These are phyloP conservation scores for Cystobasidium pallidum DNA, from an alignment of 1,284 basidiomycete genomes.

Conservation along the genomic window DNA sequence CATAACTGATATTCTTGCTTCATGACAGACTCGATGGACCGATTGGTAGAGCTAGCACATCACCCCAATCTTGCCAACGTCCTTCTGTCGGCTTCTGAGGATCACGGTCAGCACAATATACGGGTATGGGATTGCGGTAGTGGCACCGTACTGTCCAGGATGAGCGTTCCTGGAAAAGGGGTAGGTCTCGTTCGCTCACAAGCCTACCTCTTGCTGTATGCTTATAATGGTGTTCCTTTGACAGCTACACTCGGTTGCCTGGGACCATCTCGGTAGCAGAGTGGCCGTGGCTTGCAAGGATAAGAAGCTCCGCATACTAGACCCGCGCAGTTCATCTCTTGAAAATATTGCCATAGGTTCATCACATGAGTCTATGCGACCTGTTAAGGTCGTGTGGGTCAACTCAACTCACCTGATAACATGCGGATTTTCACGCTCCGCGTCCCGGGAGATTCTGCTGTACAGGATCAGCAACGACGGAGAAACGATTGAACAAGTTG, in stretches of 20 bases:
- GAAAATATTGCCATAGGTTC: conserved; percentile 48
- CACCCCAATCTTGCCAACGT: conserved; percentile 58
- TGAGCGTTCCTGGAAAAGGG: conserved; percentile 46
- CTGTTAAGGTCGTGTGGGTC: conserved; percentile 59
- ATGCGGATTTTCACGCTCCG: conserved; percentile 59
- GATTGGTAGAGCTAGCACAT: conserved; percentile 56
- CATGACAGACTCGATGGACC: conserved; percentile 55
- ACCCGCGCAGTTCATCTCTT: conserved; percentile 54
- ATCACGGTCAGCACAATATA: conserved; percentile 54
- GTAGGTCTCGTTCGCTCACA: conserved; percentile 48
- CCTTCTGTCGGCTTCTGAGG: conserved; percentile 57
- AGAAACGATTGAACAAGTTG: conserved; percentile 49
- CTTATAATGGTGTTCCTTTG: not conserved
- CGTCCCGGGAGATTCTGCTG: conserved; percentile 59
- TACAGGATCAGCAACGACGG: conserved; percentile 51
- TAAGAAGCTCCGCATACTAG: conserved; percentile 57
- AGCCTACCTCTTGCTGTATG: too few species aligned
- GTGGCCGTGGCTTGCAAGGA: conserved; percentile 60
- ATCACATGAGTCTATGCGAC: conserved; percentile 58
- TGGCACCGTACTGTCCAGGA: conserved; percentile 43
- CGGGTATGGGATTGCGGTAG: conserved; percentile 56
- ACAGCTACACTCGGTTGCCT: conserved; percentile 56
- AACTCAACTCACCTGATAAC: conserved; percentile 56
- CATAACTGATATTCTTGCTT: conserved; percentile 57
- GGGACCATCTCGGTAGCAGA: conserved; percentile 55